Percentiles rank a stretch among this genome's conserved stretches.
phyloP scores from a whole-genome alignment of 2,329 filamentous ascomycete genomes.

The Immersiporthe knoxdaviesiana region DNA sequence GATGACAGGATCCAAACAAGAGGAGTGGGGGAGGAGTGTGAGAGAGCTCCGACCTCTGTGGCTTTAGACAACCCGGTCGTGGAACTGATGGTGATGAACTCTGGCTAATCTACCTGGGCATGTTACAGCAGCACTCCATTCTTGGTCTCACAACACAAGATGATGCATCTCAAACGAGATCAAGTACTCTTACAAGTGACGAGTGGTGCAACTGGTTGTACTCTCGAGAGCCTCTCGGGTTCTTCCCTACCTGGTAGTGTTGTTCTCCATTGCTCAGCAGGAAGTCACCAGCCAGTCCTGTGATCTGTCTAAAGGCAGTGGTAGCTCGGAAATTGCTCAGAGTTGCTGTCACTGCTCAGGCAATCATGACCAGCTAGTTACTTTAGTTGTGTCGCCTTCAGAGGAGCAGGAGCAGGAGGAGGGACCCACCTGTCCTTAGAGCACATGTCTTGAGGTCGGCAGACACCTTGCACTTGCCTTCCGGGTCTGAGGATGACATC shows the following conservation, averaged over 20 bases:
- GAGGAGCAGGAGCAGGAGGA: neutral
- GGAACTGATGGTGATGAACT: neutral
- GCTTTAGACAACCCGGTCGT: neutral
- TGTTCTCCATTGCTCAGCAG: neutral
- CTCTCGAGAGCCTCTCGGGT: neutral
- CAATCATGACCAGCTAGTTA: neutral
- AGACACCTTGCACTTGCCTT: neutral
- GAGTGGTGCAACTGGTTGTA: neutral
- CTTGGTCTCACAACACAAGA: conserved; percentile 14
- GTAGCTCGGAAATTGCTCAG: neutral
- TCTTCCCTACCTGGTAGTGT: neutral
- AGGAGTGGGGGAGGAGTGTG: neutral
- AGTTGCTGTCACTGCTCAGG: neutral
- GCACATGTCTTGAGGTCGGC: neutral
- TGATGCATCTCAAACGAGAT: conserved; percentile 21
- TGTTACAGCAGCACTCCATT: conserved; percentile 2
- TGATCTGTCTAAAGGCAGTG: neutral
- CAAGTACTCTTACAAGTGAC: conserved; percentile 3
- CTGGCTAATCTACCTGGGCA: neutral
- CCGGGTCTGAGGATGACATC: conserved; percentile 5
- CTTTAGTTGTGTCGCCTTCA: neutral
- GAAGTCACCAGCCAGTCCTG: neutral
- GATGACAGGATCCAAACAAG: neutral
- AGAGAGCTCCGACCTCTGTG: neutral
- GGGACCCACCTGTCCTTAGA: neutral